Base-by-base conservation (phyloP, 2,329 filamentous ascomycete species). In the Coniochaeta sp. region DNA sequence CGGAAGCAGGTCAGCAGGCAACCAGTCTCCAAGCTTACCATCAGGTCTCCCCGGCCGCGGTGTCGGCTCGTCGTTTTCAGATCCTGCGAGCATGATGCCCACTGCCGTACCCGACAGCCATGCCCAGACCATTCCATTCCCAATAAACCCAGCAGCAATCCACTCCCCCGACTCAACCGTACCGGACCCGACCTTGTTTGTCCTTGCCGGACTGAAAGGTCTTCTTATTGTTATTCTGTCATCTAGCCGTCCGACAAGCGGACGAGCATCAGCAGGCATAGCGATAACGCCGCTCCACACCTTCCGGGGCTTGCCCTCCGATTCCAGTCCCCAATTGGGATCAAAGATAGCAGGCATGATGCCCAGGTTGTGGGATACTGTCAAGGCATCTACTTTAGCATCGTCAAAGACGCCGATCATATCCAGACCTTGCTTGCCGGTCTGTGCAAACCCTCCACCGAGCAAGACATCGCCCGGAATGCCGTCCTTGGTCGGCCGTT, bases 271-370 rank as follows among this genome's bases (percentile, higher is more conserved):
- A 0, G 77, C 78, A 0, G 79, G 81, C 31, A 77, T 65, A 1
- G 75, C 78, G 24, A 84, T 66, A 7, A 79, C 74, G 0, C 81
- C 82, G 0, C 77, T 77, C 82, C 82, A 85, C 0, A 73, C 69
- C 57, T 72, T 72, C 59, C 75, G 73, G 3, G 79, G 62, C 5
- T 67, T 64, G 3, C 67, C 66, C 1, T 62, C 62, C 5, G 16
- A 19, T 12, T 55, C 58, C 4, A 17, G 28, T 2, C 70, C 74
- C 76, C 74, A 77, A 12, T 64, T 63, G 3, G 72, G 72, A 19
- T 73, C 70, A 60, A 81, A 80, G 1, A 79, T 61, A 0, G 71
- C 71, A 0, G 76, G 72, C 64, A 82, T 70, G 8, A 78, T 68
- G 5, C 78, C 78, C 7, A 72, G 68, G 1, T 77, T 70, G 64